Percentiles rank a stretch among this genome's conserved stretches.
phyloP scores from a whole-genome alignment of 75 land plant species.

The Cunninghamia lanceolata region DNA sequence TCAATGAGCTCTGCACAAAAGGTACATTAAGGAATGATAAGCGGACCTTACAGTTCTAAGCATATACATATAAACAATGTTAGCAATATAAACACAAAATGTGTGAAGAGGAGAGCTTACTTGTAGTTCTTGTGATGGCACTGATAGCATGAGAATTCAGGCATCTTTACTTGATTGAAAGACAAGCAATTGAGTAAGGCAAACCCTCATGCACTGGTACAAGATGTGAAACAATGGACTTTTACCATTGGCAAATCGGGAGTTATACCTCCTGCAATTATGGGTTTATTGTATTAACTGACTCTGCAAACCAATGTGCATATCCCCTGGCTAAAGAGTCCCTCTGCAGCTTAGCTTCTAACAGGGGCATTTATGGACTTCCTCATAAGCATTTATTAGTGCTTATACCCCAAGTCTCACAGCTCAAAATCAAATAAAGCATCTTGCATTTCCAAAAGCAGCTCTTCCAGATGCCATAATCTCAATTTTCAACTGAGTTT shows the following conservation, averaged over 20 bases:
- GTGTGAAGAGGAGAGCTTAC: neutral
- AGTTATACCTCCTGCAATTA: neutral
- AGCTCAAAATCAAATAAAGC: neutral
- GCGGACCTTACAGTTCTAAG: neutral
- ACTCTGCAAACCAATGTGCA: neutral
- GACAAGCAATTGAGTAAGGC: neutral
- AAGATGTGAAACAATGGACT: neutral
- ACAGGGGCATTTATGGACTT: neutral
- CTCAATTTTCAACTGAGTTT: neutral
- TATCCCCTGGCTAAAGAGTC: neutral
- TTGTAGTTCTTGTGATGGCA: neutral
- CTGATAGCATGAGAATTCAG: neutral
- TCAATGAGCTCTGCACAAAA: neutral
- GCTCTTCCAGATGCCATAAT: neutral
- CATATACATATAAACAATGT: neutral
- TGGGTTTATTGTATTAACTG: neutral
- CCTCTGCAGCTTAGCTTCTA: neutral
- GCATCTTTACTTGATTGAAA: neutral
- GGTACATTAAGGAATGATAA: neutral
- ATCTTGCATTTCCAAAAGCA: neutral
- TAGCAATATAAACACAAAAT: neutral
- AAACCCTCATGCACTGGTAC: neutral
- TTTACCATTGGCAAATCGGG: neutral
- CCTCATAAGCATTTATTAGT: neutral
- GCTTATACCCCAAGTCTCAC: neutral